A percentile compares a stretch with the other conserved stretches of the same genome.
Conservation (phyloP, 106 monocot genomes). For the Apostasia ramifera region DNA sequence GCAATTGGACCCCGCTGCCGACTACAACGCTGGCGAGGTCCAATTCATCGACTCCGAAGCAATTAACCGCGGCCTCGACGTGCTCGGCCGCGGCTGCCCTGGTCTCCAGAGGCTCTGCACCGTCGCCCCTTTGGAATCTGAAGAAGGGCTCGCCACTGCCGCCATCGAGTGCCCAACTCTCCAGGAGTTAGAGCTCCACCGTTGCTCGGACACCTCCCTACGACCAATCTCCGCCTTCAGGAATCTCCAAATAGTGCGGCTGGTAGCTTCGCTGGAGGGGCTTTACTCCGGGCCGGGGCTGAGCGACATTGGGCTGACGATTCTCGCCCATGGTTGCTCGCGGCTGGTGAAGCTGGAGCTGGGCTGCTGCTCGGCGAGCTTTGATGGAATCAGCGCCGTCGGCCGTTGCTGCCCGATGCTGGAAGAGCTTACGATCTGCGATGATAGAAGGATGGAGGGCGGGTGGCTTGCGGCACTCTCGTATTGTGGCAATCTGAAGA, state of each 20-base stretch:
- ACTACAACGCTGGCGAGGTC: slow-evolving; percentile 14
- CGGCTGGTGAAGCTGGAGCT: slow-evolving; percentile 83
- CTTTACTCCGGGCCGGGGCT: slow-evolving; percentile 55
- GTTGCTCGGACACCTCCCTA: slow-evolving; percentile 64
- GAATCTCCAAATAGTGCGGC: slow-evolving; percentile 75
- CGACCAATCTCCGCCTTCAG: slow-evolving; percentile 64
- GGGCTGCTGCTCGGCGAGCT: slow-evolving; percentile 75
- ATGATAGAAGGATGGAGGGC: slow-evolving; percentile 69
- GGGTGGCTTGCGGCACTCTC: slow-evolving; percentile 81
- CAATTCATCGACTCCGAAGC: slow-evolving; percentile 28
- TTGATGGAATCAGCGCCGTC: slow-evolving; percentile 80
- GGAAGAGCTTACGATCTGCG: slow-evolving; percentile 70
- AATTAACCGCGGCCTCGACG: slow-evolving; percentile 42
- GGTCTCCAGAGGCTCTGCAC: slow-evolving; percentile 44
- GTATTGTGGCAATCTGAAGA: slow-evolving; percentile 81
- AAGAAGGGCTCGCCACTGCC: slow-evolving; percentile 31
- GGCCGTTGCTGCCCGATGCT: slow-evolving; percentile 89
- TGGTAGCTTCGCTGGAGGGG: slow-evolving; percentile 55
- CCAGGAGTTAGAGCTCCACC: slow-evolving; percentile 76
- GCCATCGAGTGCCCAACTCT: slow-evolving; percentile 51
- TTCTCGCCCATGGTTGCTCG: slow-evolving; percentile 87
- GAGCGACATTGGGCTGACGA: slow-evolving; percentile 87
- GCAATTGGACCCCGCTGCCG: slow-evolving; percentile 21
- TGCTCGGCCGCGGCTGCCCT: slow-evolving; percentile 41
- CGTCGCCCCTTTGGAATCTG: slow-evolving; percentile 32